A percentile compares a stretch with the other conserved stretches of the same genome.
phyloP scores from a whole-genome alignment of 2,329 filamentous ascomycete species.

The Tolypocladium pustulatum region DNA sequence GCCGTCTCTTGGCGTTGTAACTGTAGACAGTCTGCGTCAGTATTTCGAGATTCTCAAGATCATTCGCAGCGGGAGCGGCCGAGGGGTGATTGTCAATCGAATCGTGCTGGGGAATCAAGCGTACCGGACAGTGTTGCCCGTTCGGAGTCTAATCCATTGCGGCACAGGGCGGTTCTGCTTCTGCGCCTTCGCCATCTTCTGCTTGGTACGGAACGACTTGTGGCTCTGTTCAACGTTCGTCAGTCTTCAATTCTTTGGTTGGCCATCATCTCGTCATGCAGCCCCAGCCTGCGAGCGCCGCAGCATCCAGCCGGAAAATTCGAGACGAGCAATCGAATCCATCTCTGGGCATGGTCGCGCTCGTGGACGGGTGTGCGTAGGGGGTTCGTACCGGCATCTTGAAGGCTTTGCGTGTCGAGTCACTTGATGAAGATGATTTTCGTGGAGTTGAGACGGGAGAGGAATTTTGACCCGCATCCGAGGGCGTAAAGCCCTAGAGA shows the following conservation, averaged over 20 bases:
- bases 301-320: not conserved
- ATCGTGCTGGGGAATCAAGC: constrained; percentile 22
- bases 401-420: constrained; percentile 27
- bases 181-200: constrained; percentile 99
- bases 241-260: constrained; percentile 3
- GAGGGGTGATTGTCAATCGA: not conserved
- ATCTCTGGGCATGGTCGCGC: not conserved
- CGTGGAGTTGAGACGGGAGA: constrained; percentile 17
- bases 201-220: constrained; percentile 99
- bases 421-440: constrained; percentile 22
- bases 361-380: constrained; percentile 3
- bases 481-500: constrained; percentile 29
- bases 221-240: constrained; percentile 57
- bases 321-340: not conserved
- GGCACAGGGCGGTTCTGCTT: constrained; percentile 99
- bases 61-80: not conserved
- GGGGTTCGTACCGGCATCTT: constrained; percentile 29
- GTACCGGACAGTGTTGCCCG: constrained; percentile 99
- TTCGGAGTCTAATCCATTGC: constrained; percentile 98
- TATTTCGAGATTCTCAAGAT: not conserved
- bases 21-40: constrained; percentile 37
- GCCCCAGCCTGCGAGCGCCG: not conserved
- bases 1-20: constrained; percentile 99
- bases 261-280: not conserved
- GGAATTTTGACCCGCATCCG: constrained; percentile 22